Evolutionary conservation across 1,284 basidiomycete genomes (phyloP), one percentile per base, ranked within the genome.

Genomic region (Calocybe gambosa): DNA sequence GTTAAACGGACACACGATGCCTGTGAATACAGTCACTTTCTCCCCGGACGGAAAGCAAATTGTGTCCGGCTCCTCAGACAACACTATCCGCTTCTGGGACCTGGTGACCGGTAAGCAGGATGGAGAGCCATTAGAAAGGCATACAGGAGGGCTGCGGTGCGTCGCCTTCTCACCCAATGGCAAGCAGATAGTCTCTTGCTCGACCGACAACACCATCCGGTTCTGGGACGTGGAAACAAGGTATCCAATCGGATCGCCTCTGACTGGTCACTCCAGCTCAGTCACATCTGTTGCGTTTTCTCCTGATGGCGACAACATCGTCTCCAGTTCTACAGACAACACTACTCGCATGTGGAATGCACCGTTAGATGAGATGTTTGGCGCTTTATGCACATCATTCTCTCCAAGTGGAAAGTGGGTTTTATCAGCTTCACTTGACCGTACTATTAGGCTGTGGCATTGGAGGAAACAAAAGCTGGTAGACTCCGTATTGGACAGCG

Each of bases 151-250:
- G 18, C 19, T 38, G 13, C 13, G 21, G 18, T 38, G 7, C 2
- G 13, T 38, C 5, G 13, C 36, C 4, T 20, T 38, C 19, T 38
- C 36, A 19, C 36, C 36, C 3, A 23, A 38, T 19, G 26, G 39
- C 15, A 29, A 41, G 16, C 39, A 41, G 6, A 15, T 41, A 19
- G 39, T 15, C 9, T 41, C 23, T 1, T 13, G 25, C 15, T 41
- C 44, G 8, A 19, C 20, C 25, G 38, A 36, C 18, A 26, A 35
- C 5, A 40, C 44, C 13, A 21, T 46, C 13, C 2, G 15, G 13
- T 40, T 46, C 5, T 46, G 44, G 44, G 49, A 56, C 47, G 43
- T 40, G 3, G 25, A 43, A 12, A 51, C 50, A 16, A 46, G 47
- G 12, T 19, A 48, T 20, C 9, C 39, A 2, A 35, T 41, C 16